Evolutionary conservation across 495 filamentous ascomycete species (phyloP), one percentile per base, ranked within the genome.

Genomic region (Aspergillus carlsbadensis): DNA sequence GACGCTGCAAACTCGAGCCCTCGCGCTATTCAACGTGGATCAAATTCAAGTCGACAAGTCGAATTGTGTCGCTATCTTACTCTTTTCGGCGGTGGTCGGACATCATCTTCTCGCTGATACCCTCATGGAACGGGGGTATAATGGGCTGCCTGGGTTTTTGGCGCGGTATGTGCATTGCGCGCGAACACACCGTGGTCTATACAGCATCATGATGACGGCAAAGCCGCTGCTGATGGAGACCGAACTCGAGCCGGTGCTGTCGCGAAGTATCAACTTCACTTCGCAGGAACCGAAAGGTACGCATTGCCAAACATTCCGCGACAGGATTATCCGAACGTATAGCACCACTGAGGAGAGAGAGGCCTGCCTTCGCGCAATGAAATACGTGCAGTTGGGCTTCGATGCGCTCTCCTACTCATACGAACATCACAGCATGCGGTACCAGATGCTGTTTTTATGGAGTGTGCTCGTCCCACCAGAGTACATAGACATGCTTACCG

Each of bases 1-100:
- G 13, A 61, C 70, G n/a, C 62, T 81, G 2, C 77, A 80, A 44
- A 78, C 72, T 0, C 68, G 64, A 2, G 76, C 75, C 1, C 54
- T 80, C 10, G 53, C 64, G 5, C 61, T 77, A 1, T 81, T 81
- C 63, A 79, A 78, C 20, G 22, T 22, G 36, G n/a, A 61, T 61
- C 53, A 60, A 58, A 66, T 33, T 36, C 56, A 37, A 58, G 56
- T 52, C n/a, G 35, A 31, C 15, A 2, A 14, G 18, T 18, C 11
- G 2, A 57, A 51, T 26, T 57, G 55, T 18, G 47, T 52, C 8
- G 8, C 55, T 2, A 10, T 57, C 0, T 21, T 48, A 17, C 55
- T 57, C 2, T 57, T 57, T 37, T 57, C 55, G 1, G 39, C 35
- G 2, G 37, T 22, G 7, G 26, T 57, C 2, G 55, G 46, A 6